Conservation (phyloP, 345 rosid genomes). For the Gossypium australe region DNA sequence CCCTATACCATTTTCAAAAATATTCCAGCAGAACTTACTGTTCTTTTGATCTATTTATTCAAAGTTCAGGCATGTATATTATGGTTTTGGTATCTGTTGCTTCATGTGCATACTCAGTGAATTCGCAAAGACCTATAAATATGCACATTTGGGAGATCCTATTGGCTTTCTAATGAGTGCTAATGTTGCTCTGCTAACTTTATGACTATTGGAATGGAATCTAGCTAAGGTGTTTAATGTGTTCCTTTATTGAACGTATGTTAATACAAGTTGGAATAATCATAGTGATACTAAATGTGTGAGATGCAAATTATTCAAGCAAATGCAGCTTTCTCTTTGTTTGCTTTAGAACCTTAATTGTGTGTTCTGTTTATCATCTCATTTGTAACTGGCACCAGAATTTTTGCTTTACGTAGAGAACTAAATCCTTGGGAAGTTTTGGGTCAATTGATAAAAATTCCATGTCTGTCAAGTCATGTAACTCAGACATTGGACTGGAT, state of each 20-base stretch:
- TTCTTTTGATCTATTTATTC: not conserved
- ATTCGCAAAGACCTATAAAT: not conserved
- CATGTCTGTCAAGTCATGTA: constrained; percentile 54
- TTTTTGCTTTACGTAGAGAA: constrained; percentile 50
- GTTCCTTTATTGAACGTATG: not conserved
- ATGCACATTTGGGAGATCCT: not conserved
- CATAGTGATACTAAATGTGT: not conserved
- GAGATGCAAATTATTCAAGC: not conserved
- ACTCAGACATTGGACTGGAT: constrained; percentile 49
- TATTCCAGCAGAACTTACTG: not conserved
- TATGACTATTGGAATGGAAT: not conserved
- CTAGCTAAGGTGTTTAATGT: not conserved
- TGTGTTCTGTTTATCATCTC: constrained; percentile 10
- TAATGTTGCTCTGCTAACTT: not conserved
- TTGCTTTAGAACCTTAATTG: not conserved
- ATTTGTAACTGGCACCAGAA: constrained; percentile 19
- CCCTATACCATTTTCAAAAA: not conserved
- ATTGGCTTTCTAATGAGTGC: not conserved
- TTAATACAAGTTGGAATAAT: not conserved
- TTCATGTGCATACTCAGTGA: not conserved
- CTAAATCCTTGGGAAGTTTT: constrained; percentile 62
- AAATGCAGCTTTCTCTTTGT: constrained; percentile 8
- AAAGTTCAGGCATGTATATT: not conserved
- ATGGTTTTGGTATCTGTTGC: not conserved
- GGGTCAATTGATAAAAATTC: constrained; percentile 61